A percentile compares a stretch with the other conserved stretches of the same genome.
phyloP scores from a whole-genome alignment of 1,139 yeast genomes.

The Geotrichum candidum region DNA sequence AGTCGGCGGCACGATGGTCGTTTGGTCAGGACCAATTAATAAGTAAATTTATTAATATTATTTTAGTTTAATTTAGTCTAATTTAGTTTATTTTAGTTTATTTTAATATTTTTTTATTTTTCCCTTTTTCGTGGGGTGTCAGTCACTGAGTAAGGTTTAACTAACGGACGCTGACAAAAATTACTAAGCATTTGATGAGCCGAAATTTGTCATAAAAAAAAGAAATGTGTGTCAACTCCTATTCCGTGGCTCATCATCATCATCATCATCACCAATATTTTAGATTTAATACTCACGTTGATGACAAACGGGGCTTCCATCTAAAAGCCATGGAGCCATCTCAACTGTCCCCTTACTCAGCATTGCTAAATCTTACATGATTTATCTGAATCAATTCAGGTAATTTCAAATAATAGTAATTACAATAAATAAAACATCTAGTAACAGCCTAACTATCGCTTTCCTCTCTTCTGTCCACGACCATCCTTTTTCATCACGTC shows the following conservation, averaged over 20 bases:
- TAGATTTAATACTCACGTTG: too few relatives aligned
- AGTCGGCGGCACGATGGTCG: background rate
- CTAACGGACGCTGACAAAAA: background rate
- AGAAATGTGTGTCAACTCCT: too few relatives aligned
- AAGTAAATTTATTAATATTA: background rate
- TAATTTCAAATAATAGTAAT: background rate
- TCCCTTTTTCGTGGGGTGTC: background rate
- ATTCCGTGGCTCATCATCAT: background rate
- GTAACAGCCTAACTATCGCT: background rate
- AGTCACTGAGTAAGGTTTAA: background rate
- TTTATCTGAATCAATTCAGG: too few relatives aligned
- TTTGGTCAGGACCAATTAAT: too few relatives aligned
- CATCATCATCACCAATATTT: background rate
- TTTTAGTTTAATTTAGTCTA: background rate
- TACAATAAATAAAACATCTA: background rate
- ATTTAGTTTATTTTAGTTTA: background rate
- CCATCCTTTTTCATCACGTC: conserved; percentile 15
- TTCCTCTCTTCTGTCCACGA: background rate
- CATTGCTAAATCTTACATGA: background rate
- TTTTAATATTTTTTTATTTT: background rate
- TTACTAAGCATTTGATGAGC: background rate
- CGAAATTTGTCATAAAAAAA: background rate
- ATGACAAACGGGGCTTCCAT: too few relatives aligned
- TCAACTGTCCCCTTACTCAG: background rate
- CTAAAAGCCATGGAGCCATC: too few relatives aligned